phyloP scores from a whole-genome alignment of 495 filamentous ascomycete species.

The Penicillium turbatum region DNA sequence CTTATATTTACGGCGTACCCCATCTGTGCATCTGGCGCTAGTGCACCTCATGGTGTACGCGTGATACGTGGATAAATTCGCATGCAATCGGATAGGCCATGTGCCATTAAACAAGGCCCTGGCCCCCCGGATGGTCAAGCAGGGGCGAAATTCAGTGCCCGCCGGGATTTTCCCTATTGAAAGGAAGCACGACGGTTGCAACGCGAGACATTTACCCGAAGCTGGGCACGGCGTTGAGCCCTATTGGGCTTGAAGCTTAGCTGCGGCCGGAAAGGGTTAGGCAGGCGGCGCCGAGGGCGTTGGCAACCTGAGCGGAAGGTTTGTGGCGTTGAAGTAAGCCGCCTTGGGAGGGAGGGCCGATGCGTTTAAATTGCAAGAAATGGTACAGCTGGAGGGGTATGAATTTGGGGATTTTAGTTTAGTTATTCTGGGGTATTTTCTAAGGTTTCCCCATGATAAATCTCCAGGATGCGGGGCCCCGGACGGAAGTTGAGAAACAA shows the following conservation, averaged over 20 bases:
- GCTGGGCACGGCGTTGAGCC: not conserved
- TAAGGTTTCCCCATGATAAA: too few relatives aligned
- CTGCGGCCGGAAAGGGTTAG: not conserved
- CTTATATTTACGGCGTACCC: not conserved
- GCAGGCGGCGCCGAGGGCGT: too few relatives aligned
- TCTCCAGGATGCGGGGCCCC: not conserved
- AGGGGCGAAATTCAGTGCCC: not conserved
- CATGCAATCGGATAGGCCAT: not conserved
- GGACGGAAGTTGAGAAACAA: not conserved
- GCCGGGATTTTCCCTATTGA: conserved; percentile 3
- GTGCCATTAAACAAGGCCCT: not conserved
- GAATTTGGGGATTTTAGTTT: too few relatives aligned
- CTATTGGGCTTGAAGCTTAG: not conserved
- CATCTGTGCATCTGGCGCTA: not conserved
- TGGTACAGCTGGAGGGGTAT: too few relatives aligned
- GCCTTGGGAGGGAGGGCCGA: not conserved
- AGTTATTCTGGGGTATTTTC: not conserved
- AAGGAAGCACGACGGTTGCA: not conserved
- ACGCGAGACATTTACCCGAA: not conserved
- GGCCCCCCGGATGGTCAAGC: not conserved
- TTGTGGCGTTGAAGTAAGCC: not conserved
- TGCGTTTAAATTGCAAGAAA: not conserved
- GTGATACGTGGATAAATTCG: conserved; percentile 8
- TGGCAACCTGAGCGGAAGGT: not conserved
- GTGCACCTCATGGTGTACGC: not conserved